A percentile compares a stretch with the other conserved stretches of the same genome.
phyloP scores from a whole-genome alignment of 176 grass and related monocot species.

The Eremochloa ophiuroides region DNA sequence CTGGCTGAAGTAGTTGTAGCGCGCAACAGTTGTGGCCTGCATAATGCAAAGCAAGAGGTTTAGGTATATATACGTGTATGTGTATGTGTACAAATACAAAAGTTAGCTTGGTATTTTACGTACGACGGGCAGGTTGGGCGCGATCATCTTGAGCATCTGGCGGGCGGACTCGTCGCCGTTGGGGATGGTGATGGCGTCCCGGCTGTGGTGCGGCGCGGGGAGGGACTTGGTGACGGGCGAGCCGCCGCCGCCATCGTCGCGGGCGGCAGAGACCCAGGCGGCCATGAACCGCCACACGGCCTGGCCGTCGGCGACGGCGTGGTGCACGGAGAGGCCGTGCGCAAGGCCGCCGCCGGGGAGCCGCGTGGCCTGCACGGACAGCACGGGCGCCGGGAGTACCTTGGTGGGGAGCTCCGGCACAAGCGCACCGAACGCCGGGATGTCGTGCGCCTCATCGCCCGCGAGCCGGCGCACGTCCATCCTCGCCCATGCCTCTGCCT shows the following conservation, averaged over 20 bases:
- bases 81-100: too few relatives aligned
- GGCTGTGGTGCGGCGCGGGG: slow-evolving; percentile 5
- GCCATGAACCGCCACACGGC: slow-evolving; percentile 36
- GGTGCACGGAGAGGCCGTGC: slow-evolving; percentile 39
- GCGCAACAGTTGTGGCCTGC: neutral
- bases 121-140: slow-evolving; percentile 36
- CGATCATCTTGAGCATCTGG: slow-evolving; percentile 16
- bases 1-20: slow-evolving; percentile 14
- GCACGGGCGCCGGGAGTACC: slow-evolving; percentile 28
- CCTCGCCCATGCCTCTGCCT: neutral
- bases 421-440: slow-evolving; percentile 18
- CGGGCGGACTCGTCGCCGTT: slow-evolving; percentile 15
- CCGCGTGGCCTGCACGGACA: slow-evolving; percentile 36
- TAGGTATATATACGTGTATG: too few relatives aligned
- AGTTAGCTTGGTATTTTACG: neutral
- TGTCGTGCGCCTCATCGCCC: slow-evolving; percentile 38
- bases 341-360: slow-evolving; percentile 11
- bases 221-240: neutral
- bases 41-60: too few relatives aligned
- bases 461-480: slow-evolving; percentile 17
- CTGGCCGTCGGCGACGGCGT: slow-evolving; percentile 39
- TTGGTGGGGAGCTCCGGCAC: slow-evolving; percentile 3
- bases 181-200: neutral
- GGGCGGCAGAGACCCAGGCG: slow-evolving; percentile 27
- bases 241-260: too few relatives aligned